Evolutionary conservation across 2,329 filamentous ascomycete species (phyloP), one percentile per base, ranked within the genome.

Genomic region (Claviceps humidiphila): DNA sequence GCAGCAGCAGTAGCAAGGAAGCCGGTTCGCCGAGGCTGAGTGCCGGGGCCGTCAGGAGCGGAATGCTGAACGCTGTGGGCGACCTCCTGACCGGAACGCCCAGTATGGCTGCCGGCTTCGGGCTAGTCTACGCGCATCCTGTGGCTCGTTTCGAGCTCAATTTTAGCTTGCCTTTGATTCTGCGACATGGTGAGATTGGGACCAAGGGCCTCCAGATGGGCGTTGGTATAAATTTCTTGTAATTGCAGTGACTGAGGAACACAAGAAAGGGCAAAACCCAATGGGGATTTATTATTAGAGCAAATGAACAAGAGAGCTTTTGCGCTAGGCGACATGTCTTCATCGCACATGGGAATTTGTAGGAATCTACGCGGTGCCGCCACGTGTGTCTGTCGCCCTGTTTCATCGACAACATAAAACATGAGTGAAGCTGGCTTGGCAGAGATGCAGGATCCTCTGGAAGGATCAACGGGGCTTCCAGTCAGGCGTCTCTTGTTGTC

Each of bases 201-300:
- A 81, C 91, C 52, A 98, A 98, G 71, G 93, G 93, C 1, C 65
- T 98, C 57, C 89, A 93, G 66, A 84, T 98, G 61, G 93, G 93
- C n/a, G 88, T 98, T 42, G 93, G 93, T 49, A 89, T 98, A 64
- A 94, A 87, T 71, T 96, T 98, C 66, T 71, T 97, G 76, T 97
- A 85, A 56, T 20, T 20, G 3, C 20, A 41, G 40, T n/a, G 40
- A 34, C 30, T 41, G 7, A 20, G 7, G 17, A 7, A 2, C 40
- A 41, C 40, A 41, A 20, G 5, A 20, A 13, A 41, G 3, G 17
- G 2, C n/a, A 43, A 24, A 16, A 1, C 9, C 9, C 4, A 34
- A 34, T 34, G 13, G 3, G 7, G 5, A 43, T 13, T 6, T 2
- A n/a, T n/a, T n/a, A n/a, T n/a, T n/a, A 43, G 20, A 24, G 41